phyloP scores from a whole-genome alignment of 495 filamentous ascomycete genomes.

The Penicillium waksmanii region DNA sequence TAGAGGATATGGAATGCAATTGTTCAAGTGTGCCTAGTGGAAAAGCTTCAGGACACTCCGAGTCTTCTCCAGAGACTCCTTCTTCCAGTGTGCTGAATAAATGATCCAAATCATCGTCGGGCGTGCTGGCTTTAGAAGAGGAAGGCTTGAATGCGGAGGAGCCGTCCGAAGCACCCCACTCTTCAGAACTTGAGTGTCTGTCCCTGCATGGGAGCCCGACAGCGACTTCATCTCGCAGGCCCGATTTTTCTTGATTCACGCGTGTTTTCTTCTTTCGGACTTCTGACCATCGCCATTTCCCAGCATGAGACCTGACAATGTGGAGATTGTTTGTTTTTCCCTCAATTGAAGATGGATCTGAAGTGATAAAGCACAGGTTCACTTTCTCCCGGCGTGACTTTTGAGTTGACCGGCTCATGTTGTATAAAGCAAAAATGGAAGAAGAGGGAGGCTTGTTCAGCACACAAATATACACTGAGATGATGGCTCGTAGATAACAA shows the following conservation, averaged over 20 bases:
- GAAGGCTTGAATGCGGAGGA: neutral
- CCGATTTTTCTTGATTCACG: neutral
- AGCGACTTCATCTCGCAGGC: neutral
- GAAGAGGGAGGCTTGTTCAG: neutral
- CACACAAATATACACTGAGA: neutral
- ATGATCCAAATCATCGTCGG: neutral
- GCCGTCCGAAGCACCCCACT: neutral
- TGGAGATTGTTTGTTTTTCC: slow-evolving; percentile 8
- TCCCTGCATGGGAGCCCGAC: neutral
- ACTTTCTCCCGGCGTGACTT: neutral
- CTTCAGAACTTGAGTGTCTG: neutral
- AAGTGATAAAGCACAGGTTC: slow-evolving; percentile 7
- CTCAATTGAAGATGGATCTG: slow-evolving; percentile 9
- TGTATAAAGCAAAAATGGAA: neutral
- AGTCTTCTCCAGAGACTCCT: neutral
- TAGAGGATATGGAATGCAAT: neutral
- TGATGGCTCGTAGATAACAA: neutral
- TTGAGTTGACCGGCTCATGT: neutral
- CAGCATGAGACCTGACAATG: slow-evolving; percentile 13
- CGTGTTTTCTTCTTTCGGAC: neutral
- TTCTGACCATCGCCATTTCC: slow-evolving; percentile 10
- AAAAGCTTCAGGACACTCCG: neutral
- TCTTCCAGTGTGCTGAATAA: neutral
- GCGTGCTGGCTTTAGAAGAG: neutral
- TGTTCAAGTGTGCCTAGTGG: neutral